phyloP scores from a whole-genome alignment of 176 grass and related monocot species.

The Urochloa ruziziensis region DNA sequence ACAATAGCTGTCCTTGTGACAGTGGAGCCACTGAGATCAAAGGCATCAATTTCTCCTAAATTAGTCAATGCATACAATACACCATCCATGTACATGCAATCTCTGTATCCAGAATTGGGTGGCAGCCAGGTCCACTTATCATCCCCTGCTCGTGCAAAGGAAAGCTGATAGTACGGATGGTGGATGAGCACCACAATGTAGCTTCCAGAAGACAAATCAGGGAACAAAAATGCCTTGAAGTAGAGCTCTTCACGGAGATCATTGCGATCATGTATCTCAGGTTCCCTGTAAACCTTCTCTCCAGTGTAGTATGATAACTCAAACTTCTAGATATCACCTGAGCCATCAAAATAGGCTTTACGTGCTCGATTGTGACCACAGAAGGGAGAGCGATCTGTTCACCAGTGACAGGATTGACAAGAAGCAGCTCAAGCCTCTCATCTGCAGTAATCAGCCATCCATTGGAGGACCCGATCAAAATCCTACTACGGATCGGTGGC shows the following conservation, averaged over 20 bases:
- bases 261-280: neutral
- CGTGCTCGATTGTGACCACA: neutral
- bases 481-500: neutral
- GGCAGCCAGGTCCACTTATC: no score
- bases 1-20: neutral
- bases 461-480: neutral
- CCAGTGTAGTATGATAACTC: neutral
- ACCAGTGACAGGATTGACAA: neutral
- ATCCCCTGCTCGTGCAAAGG: no score
- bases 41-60: no score
- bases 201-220: no score
- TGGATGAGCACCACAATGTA: no score
- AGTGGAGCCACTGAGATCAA: no score
- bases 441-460: neutral
- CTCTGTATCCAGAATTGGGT: no score
- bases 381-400: neutral
- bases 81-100: no score
- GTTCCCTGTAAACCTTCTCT: neutral
- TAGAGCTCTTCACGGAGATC: neutral
- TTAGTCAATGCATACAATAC: no score
- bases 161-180: no score
- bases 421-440: neutral
- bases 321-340: neutral
- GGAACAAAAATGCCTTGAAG: slow-evolving; percentile 12
- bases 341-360: neutral